These are phyloP conservation scores for Kuraishia cidri DNA, from an alignment of 805 yeast species.

Conservation along the genomic window DNA sequence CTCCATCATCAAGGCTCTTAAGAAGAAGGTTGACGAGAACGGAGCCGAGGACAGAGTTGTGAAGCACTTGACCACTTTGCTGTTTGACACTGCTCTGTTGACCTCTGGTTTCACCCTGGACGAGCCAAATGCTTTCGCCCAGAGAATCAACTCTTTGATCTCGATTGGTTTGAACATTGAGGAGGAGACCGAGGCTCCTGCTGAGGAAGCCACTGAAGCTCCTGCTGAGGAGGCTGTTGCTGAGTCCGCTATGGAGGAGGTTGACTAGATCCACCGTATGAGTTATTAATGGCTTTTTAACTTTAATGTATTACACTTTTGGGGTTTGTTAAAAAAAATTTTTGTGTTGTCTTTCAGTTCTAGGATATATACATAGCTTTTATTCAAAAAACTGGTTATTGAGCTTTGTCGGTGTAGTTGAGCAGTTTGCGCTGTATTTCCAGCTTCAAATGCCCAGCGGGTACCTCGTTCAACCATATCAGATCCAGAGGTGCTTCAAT, in stretches of 20 bases:
- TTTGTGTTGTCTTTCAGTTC: no score
- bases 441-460: background rate
- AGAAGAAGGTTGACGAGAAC: conserved; percentile 91
- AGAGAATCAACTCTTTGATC: conserved; percentile 96
- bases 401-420: no score
- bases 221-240: conserved; percentile 60
- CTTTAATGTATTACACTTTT: no score
- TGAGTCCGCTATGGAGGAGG: conserved; percentile 98
- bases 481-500: background rate
- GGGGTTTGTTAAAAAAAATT: no score
- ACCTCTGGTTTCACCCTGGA: conserved; percentile 99
- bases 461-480: background rate
- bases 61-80: conserved; percentile 91
- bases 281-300: no score
- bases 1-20: conserved; percentile 90
- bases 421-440: background rate
- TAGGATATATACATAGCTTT: no score
- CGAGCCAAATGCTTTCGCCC: conserved; percentile 96
- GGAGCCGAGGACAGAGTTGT: conserved; percentile 99
- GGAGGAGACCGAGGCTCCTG: conserved; percentile 51
- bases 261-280: conserved; percentile 51
- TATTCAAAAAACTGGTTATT: no score
- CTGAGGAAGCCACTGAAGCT: conserved; percentile 35
- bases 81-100: conserved; percentile 95
- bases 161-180: conserved; percentile 98